Evolutionary conservation across 2,329 filamentous ascomycete genomes (phyloP).

Genomic region (Cyphellophora europaea): DNA sequence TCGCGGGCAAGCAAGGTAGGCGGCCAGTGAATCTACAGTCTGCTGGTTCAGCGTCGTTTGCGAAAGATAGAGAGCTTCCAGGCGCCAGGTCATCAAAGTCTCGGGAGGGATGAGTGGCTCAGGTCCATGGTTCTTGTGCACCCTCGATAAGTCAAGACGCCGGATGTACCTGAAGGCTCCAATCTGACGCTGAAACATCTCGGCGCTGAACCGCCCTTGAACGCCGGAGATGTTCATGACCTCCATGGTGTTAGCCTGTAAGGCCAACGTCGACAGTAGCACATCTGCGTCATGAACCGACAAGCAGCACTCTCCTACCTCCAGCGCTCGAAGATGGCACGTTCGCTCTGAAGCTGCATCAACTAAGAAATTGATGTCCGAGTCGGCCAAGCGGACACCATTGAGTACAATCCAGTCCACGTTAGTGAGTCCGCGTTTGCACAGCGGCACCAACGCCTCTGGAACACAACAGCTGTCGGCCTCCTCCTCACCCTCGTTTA

Average conservation of each 20-base stretch:
- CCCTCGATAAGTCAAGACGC: conserved; percentile 56
- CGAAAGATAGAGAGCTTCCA: conserved; percentile 58
- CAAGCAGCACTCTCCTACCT: conserved; percentile 53
- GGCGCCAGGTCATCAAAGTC: conserved; percentile 56
- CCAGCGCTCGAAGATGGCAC: conserved; percentile 58
- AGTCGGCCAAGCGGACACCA: conserved; percentile 60
- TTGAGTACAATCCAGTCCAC: conserved; percentile 63
- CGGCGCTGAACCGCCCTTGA: conserved; percentile 53
- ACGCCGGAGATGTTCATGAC: conserved; percentile 59
- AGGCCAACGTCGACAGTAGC: conserved; percentile 53
- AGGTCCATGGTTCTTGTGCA: conserved; percentile 52
- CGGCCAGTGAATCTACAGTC: conserved; percentile 56
- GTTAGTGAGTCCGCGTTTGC: conserved; percentile 57
- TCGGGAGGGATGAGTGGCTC: conserved; percentile 58
- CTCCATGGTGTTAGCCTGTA: conserved; percentile 59
- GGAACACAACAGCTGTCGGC: conserved; percentile 59
- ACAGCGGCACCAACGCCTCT: conserved; percentile 59
- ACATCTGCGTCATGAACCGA: conserved; percentile 44
- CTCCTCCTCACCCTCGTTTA: conserved; percentile 26
- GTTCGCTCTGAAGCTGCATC: conserved; percentile 57
- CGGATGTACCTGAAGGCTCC: conserved; percentile 57
- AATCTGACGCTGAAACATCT: conserved; percentile 57
- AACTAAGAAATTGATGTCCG: conserved; percentile 57
- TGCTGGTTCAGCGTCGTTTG: conserved; percentile 53
- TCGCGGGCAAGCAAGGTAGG: conserved; percentile 52